Percentiles rank a stretch among this genome's conserved stretches.
phyloP scores from a whole-genome alignment of 176 grass and related monocot species.

The Phragmites australis region DNA sequence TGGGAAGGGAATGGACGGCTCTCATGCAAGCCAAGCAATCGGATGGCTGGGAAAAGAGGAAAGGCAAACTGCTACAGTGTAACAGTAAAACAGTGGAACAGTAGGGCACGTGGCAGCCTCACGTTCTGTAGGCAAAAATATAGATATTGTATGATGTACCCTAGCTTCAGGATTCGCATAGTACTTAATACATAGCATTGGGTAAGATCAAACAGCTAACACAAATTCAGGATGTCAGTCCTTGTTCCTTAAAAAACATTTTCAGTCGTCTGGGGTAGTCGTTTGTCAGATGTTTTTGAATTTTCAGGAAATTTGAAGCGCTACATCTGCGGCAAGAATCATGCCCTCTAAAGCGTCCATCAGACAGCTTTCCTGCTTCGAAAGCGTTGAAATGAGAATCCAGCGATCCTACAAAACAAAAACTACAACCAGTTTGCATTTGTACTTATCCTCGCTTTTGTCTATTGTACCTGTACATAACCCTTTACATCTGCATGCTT shows the following conservation, averaged over 20 bases:
- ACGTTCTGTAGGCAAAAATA: too few species aligned
- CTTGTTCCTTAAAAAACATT: neutral
- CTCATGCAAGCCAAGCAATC: too few species aligned
- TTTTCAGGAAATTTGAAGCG: neutral
- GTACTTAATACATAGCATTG: too few species aligned
- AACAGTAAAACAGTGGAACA: too few species aligned
- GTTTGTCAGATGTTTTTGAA: too few species aligned
- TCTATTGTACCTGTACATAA: neutral
- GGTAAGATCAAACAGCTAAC: neutral
- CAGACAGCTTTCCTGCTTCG: neutral
- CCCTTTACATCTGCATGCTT: neutral
- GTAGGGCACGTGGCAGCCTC: too few species aligned
- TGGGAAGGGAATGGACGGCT: too few species aligned
- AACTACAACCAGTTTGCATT: neutral
- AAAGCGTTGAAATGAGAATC: neutral
- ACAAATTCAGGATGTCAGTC: neutral
- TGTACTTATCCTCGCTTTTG: neutral
- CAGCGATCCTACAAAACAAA: neutral
- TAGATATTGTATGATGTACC: too few species aligned
- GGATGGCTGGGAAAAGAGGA: too few species aligned
- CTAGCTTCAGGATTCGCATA: too few species aligned
- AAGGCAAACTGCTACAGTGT: too few species aligned
- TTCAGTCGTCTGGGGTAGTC: neutral
- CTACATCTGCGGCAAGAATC: conserved; percentile 1
- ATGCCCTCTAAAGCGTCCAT: too few species aligned